Conservation (phyloP, 78 protist species). For the Dictyostelium brefeldianum region DNA sequence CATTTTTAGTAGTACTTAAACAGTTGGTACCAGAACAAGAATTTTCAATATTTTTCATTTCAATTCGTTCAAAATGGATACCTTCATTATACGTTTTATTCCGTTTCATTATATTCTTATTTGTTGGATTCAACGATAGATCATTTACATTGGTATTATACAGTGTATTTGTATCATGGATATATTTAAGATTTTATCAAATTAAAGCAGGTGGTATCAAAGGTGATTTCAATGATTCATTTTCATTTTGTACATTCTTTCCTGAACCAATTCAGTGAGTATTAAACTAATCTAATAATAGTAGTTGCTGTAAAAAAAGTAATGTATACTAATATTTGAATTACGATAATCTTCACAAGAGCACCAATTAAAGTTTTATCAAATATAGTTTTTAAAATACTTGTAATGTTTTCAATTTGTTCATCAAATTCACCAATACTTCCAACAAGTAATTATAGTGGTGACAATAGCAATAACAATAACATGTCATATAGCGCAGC, state of each 20-base stretch:
- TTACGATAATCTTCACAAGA: neutral
- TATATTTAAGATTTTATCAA: conserved; percentile 74
- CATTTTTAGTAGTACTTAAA: conserved; percentile 47
- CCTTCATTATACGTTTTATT: conserved; percentile 2
- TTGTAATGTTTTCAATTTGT: conserved; percentile 3
- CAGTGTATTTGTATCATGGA: conserved; percentile 29
- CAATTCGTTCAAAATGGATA: conserved; percentile 23
- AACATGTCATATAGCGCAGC: neutral
- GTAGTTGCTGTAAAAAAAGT: too few species aligned
- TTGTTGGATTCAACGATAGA: conserved; percentile 3
- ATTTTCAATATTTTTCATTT: neutral
- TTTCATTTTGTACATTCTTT: conserved; percentile 64
- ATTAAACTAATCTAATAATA: too few species aligned
- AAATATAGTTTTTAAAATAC: conserved; percentile 43
- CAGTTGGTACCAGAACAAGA: conserved; percentile 64
- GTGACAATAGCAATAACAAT: neutral
- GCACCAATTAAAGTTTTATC: conserved; percentile 46
- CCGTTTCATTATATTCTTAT: neutral
- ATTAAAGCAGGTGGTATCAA: conserved; percentile 48
- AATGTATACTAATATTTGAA: neutral
- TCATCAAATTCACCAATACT: conserved; percentile 15
- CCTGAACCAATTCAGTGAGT: conserved; percentile 78
- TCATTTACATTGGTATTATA: conserved; percentile 34
- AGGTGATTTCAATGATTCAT: conserved; percentile 67
- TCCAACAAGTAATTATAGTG: conserved; percentile 23